Evolutionary conservation across 164 flowering plant species (phyloP), one percentile per base, ranked within the genome.

Genomic region (Amborella trichopoda): DNA sequence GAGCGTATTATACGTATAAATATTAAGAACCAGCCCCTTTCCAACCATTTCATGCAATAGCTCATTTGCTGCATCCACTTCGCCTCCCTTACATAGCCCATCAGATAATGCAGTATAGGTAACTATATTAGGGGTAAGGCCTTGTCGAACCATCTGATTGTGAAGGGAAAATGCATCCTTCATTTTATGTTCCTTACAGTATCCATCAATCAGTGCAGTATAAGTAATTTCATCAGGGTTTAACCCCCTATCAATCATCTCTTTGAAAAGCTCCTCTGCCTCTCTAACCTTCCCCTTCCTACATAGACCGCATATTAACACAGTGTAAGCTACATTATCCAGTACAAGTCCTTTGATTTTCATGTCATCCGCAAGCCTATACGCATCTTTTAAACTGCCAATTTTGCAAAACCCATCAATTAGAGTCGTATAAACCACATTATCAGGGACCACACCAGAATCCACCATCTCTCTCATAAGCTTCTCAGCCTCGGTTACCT

Each of bases 241-340:
- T 28, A 61, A 40, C 18, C 78, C 83, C 39, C 55, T 59, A 37
- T 49, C 44, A 26, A 59, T 69, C 91, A 81, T 74, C 53, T 72
- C 74, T 23, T 51, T 51, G 18, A 76, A 59, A 45, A 79, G 46
- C 19, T 64, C 55, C 9, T 74, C 60, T 1, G 77, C 79, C 40
- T 70, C 74, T 40, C 53, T 70, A 64, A 74, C 62, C 52, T 72
- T 61, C 38, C 81, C 78, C 22, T 37, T 60, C 63, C 60, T 70
- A 50, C 83, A 81, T 3, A 71, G 52, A 22, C 83, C 80, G 61
- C 59, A 45, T 33, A 78, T 68, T 48, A 81, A 30, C 13, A 71
- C 63, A 52, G 81, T 68, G 44, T 68, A 81, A 27, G 75, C 66
- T 38, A 67, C 58, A 50, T 40, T 52, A 64, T 58, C 77, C 5